Conservation (phyloP, 148 eudicot genomes). For the Diospyros kaki region DNA sequence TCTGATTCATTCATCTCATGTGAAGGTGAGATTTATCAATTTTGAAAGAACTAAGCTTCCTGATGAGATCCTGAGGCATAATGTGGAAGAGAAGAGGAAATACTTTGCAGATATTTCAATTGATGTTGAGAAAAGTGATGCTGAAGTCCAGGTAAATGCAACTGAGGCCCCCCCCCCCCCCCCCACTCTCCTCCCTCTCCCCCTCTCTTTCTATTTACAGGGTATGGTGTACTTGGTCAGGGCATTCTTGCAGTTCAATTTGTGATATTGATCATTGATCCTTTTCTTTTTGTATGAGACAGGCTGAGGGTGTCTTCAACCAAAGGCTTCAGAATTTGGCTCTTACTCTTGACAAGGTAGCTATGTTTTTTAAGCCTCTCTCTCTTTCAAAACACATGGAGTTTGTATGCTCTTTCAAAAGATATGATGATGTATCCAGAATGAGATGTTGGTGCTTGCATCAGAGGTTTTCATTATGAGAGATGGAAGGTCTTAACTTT, state of each 20-base stretch:
- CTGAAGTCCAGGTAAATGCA: constrained; percentile 80
- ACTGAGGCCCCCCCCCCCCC: not conserved
- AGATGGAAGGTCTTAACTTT: not conserved
- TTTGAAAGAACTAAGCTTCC: constrained; percentile 92
- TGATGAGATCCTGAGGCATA: constrained; percentile 73
- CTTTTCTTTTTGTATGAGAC: constrained; percentile 19
- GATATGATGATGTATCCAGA: not conserved
- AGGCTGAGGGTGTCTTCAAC: constrained; percentile 98
- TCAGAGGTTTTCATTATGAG: not conserved
- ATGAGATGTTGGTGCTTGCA: constrained; percentile 3
- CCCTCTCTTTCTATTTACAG: not conserved
- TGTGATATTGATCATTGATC: constrained; percentile 9
- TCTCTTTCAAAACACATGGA: not conserved
- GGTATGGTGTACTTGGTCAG: not conserved
- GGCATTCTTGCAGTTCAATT: not conserved
- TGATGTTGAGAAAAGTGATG: constrained; percentile 87
- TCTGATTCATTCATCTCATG: constrained; percentile 12
- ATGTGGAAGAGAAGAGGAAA: constrained; percentile 84
- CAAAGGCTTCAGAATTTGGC: constrained; percentile 98
- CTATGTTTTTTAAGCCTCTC: not conserved
- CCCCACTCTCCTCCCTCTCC: not conserved
- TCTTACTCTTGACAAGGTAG: constrained; percentile 94
- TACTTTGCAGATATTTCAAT: constrained; percentile 59
- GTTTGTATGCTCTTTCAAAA: not conserved
- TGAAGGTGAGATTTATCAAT: constrained; percentile 86